Evolutionary conservation across 148 eudicot genomes (phyloP), one percentile per base, ranked within the genome.

Genomic region (Rhododendron simsii): DNA sequence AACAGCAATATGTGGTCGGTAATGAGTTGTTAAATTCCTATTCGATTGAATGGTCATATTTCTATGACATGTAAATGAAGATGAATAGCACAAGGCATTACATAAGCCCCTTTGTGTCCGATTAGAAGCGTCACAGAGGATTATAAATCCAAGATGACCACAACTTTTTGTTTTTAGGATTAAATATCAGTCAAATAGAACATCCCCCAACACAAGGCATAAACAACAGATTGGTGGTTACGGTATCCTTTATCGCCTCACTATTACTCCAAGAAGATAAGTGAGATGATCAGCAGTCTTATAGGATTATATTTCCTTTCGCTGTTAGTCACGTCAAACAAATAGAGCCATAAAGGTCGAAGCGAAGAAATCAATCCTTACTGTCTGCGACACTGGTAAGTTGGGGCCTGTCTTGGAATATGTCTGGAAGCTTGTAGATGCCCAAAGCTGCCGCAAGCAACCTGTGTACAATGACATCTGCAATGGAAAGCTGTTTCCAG

Each of bases 381-480:
- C 99, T 95, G 90, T 97, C 99, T 33, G 99, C 93, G 37, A 91
- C 85, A 86, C 92, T 89, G 35, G 99, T 93, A 84, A 97, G 99
- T 86, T 91, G 94, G 71, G 94, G 93, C 88, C 93, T 90, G 83
- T 97, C 98, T 87, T 93, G 98, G 89, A 93, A 97, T 51, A 94
- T 73, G 85, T 85, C 87, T 83, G 98, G 99, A 89, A 97, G 96
- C 88, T 91, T 93, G 90, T 89, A 90, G 87, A 95, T 95, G 81
- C 95, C 99, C 80, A 97, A 88, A 76, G 98, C 91, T 48, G 98
- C 99, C 81, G 99, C 99, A 83, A 97, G 98, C 88, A 97, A 90
- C 85, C 99, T 90, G 91, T 97, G 98, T 83, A 97, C 98, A 84
- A 95, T 85, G n/a, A 97, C 99, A 90, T 97, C 98, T 97, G 89